A percentile compares a stretch with the other conserved stretches of the same genome.
phyloP scores from a whole-genome alignment of 176 grass and related monocot genomes.

The Ensete ventricosum region DNA sequence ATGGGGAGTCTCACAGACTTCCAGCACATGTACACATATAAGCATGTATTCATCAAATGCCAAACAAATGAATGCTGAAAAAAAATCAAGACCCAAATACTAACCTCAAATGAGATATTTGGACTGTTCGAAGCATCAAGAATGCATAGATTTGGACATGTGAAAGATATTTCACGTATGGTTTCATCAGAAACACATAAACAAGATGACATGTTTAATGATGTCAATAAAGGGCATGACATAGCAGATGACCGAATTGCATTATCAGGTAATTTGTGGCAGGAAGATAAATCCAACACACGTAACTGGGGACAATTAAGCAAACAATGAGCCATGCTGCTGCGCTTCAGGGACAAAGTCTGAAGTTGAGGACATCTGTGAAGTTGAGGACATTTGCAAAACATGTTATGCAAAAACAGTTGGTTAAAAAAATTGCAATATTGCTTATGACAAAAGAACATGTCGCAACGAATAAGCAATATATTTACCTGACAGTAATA shows the following conservation, averaged over 20 bases:
- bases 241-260: constrained; percentile 12
- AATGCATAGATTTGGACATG: constrained; percentile 18
- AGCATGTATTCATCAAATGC: constrained; percentile 15
- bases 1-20: constrained; percentile 75
- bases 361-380: constrained; percentile 67
- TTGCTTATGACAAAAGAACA: constrained; percentile 9
- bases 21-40: constrained; percentile 8
- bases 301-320: constrained; percentile 22
- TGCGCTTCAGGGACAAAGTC: constrained; percentile 22
- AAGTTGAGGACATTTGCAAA: no score
- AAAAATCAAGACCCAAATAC: background rate
- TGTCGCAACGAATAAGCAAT: constrained; percentile 5
- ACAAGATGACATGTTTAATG: constrained; percentile 22
- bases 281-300: constrained; percentile 26
- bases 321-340: constrained; percentile 10
- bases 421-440: background rate
- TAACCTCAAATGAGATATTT: constrained; percentile 54
- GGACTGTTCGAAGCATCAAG: constrained; percentile 25
- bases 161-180: constrained; percentile 14
- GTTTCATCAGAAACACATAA: constrained; percentile 19
- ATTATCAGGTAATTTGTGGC: constrained; percentile 20
- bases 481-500: constrained; percentile 72
- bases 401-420: constrained; percentile 19
- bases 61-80: background rate
- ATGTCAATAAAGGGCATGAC: constrained; percentile 25